Evolutionary conservation across 257 asterid species (phyloP).

Genomic region (Paulownia fortunei): DNA sequence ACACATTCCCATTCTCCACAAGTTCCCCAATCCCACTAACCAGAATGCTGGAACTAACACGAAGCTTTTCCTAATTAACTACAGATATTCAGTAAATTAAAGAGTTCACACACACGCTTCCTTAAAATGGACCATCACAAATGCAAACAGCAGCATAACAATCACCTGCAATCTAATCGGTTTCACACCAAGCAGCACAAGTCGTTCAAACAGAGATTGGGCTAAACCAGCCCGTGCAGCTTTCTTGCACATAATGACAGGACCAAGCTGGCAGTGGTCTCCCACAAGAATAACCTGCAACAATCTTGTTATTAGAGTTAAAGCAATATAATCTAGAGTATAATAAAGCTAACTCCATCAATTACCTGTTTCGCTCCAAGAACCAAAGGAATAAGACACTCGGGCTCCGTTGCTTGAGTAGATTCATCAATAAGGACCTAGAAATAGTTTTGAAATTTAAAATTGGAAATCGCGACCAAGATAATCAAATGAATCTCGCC

Average conservation of each 20-base stretch:
- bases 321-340: neutral
- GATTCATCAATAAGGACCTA: conserved; percentile 99
- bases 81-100: neutral
- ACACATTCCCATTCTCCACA: too few relatives aligned
- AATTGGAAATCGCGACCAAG: conserved; percentile 1
- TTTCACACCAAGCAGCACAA: conserved; percentile 94
- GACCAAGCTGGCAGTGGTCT: conserved; percentile 99
- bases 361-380: conserved; percentile 95
- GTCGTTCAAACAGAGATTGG: conserved; percentile 95
- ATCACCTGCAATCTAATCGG: conserved; percentile 97
- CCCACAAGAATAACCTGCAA: conserved; percentile 91
- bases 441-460: conserved; percentile 16
- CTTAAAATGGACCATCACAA: conserved; percentile 11
- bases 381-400: conserved; percentile 96
- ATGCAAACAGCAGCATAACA: conserved; percentile 28
- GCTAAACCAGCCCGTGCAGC: conserved; percentile 99
- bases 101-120: conserved; percentile 13
- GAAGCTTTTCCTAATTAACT: conserved; percentile 12
- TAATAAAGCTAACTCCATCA: conserved; percentile 5
- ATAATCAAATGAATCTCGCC: neutral
- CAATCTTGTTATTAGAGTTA: conserved; percentile 23
- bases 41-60: too few relatives aligned
- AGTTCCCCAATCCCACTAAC: too few relatives aligned
- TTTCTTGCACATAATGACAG: conserved; percentile 99
- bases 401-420: conserved; percentile 97